phyloP scores from a whole-genome alignment of 2,329 filamentous ascomycete genomes.

The Diaporthe nobilis region DNA sequence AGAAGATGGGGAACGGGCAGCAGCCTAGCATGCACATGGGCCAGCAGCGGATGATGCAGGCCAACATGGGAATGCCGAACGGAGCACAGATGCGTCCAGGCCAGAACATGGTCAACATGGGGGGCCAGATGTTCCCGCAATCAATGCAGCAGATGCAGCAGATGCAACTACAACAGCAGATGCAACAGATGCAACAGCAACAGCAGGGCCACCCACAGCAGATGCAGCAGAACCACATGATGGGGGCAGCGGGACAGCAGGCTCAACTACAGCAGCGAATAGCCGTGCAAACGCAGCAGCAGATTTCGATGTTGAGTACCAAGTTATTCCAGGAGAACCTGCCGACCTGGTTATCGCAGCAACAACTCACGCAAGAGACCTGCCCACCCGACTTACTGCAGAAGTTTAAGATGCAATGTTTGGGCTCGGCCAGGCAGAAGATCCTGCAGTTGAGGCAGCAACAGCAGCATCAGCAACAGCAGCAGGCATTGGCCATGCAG shows the following conservation, averaged over 20 bases:
- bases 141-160: conserved; percentile 46
- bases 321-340: conserved; percentile 59
- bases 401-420: conserved; percentile 60
- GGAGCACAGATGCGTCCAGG: conserved; percentile 42
- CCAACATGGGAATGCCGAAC: conserved; percentile 45
- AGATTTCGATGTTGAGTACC: conserved; percentile 40
- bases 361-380: conserved; percentile 56
- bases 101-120: conserved; percentile 49
- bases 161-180: conserved; percentile 46
- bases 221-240: conserved; percentile 48
- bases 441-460: conserved; percentile 47
- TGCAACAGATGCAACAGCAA: conserved; percentile 53
- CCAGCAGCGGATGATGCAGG: conserved; percentile 54
- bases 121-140: conserved; percentile 40
- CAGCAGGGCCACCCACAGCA: conserved; percentile 49
- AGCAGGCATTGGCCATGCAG: conserved; percentile 50
- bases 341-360: conserved; percentile 51
- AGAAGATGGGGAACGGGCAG: conserved; percentile 52
- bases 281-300: background rate
- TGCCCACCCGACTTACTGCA: conserved; percentile 63
- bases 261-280: conserved; percentile 36
- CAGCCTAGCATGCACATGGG: conserved; percentile 42
- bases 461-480: conserved; percentile 43
- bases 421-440: conserved; percentile 54
- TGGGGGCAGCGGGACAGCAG: conserved; percentile 40